A percentile compares a stretch with the other conserved stretches of the same genome.
Conservation (phyloP, 2,329 filamentous ascomycete species). For the Atkinsonella texensis region DNA sequence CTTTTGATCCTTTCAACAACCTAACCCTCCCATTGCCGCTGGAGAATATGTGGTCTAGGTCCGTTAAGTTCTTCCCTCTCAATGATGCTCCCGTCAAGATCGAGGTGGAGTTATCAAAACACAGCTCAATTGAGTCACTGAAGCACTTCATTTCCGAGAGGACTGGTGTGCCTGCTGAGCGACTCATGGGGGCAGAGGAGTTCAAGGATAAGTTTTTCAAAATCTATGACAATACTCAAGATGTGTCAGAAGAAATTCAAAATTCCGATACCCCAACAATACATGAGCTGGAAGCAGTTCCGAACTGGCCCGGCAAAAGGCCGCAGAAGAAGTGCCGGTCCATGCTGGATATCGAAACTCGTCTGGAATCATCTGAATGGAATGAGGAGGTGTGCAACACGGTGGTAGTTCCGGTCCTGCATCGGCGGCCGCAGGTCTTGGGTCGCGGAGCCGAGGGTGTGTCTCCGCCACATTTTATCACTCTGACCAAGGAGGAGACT, state of each 20-base stretch:
- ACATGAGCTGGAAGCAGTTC: constrained; percentile 64
- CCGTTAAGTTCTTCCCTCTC: constrained; percentile 66
- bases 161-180: constrained; percentile 50
- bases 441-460: constrained; percentile 18
- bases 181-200: constrained; percentile 70
- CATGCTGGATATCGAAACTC: constrained; percentile 35
- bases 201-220: constrained; percentile 81
- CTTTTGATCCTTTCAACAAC: constrained; percentile 95
- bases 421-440: constrained; percentile 34
- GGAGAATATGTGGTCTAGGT: constrained; percentile 67
- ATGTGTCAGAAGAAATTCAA: constrained; percentile 61
- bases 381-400: constrained; percentile 51
- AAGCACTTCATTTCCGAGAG: constrained; percentile 61
- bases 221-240: constrained; percentile 57
- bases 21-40: constrained; percentile 83
- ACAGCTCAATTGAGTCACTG: constrained; percentile 53
- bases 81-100: constrained; percentile 59
- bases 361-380: constrained; percentile 35
- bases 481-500: constrained; percentile 62
- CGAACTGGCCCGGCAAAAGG: constrained; percentile 57
- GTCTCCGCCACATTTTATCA: constrained; percentile 55
- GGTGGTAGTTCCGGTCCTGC: constrained; percentile 60
- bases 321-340: constrained; percentile 34
- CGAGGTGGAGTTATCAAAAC: constrained; percentile 69
- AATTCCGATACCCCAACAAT: constrained; percentile 55